Conservation (phyloP, 2,329 filamentous ascomycete species). For the Pseudonectria foliicola region DNA sequence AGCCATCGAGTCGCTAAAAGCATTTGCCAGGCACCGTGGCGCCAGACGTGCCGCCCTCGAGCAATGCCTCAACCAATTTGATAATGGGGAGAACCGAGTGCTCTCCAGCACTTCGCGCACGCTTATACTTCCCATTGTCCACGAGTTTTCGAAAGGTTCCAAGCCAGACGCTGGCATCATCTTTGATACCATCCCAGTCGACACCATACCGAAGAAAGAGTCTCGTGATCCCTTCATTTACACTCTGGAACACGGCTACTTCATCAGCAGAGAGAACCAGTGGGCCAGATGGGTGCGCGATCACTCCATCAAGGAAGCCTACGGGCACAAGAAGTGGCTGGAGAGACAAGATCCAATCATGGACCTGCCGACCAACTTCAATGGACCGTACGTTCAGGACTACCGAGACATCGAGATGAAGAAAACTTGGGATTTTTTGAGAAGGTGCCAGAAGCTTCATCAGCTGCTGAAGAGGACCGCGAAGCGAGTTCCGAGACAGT, state of each 20-base stretch:
- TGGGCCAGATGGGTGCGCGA: conserved; percentile 14
- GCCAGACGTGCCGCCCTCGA: conserved; percentile 39
- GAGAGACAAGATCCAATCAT: conserved; percentile 11
- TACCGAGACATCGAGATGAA: conserved; percentile 19
- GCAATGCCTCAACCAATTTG: conserved; percentile 32
- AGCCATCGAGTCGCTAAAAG: conserved; percentile 11
- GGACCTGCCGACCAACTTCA: conserved; percentile 19
- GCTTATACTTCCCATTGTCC: conserved; percentile 27
- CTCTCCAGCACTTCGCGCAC: conserved; percentile 30
- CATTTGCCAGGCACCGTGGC: conserved; percentile 33
- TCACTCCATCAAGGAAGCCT: conserved; percentile 12
- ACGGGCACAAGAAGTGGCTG: conserved; percentile 3
- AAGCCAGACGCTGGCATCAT: conserved; percentile 17
- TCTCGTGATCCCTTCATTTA: conserved; percentile 22
- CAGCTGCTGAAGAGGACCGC: conserved; percentile 9
- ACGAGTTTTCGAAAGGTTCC: background rate
- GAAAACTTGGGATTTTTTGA: conserved; percentile 9
- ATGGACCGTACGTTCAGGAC: conserved; percentile 14
- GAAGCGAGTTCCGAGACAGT: conserved; percentile 9
- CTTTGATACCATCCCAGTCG: conserved; percentile 12
- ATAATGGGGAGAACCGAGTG: conserved; percentile 29
- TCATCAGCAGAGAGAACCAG: conserved; percentile 7
- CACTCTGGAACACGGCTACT: conserved; percentile 19
- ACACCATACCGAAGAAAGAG: conserved; percentile 15
- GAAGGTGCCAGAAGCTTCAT: conserved; percentile 8